Base-by-base conservation (phyloP, 345 rosid genomes). In the Gossypium rotundifolium region DNA sequence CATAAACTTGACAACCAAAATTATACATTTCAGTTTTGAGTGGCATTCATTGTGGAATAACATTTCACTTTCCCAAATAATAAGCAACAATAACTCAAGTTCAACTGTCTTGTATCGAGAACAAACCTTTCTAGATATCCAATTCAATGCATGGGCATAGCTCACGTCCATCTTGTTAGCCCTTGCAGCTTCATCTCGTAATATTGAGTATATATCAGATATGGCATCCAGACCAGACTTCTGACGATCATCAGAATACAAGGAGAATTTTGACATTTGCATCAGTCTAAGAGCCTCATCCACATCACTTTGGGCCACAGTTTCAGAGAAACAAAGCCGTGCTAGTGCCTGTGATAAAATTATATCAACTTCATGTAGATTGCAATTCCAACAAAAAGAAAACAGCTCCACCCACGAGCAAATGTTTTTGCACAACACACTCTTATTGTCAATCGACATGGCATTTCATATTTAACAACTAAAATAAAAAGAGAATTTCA, bases 241-340 rank as follows among this genome's bases (percentile, higher is more conserved):
- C 59, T 89, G 93, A 57, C 98, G 84, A 55, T 95, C 99, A 79
- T 95, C 99, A 1, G 97, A 85, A 80, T 95, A 95, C 84, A 95
- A 55, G 10, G 99, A 93, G 87, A 93, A 93, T 65, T 95, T 95
- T 25, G 99, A 95, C 99, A 95, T 95, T 80, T 95, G 99, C 96
- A 93, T 95, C 70, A 93, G 80, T 77, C 99, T 84, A 25, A 95
- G 91, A 55, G 99, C 98, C 76, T 95, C 99, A 72, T 95, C 99
- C 79, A 95, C 98, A 69, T 95, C 99, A 76, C 98, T 95, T 80
- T 95, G 99, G 27, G 96, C 96, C 76, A 95, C 98, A 60, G 88
- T 81, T 78, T 91, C 97, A 20, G 99, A 93, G 83, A 95, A 93
- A 59, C 98, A 87, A 52, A 95, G 90, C 83, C 99, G 88, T 77